Conservation (phyloP, 2,329 filamentous ascomycete species). For the Chrysoporthe austroafricana region DNA sequence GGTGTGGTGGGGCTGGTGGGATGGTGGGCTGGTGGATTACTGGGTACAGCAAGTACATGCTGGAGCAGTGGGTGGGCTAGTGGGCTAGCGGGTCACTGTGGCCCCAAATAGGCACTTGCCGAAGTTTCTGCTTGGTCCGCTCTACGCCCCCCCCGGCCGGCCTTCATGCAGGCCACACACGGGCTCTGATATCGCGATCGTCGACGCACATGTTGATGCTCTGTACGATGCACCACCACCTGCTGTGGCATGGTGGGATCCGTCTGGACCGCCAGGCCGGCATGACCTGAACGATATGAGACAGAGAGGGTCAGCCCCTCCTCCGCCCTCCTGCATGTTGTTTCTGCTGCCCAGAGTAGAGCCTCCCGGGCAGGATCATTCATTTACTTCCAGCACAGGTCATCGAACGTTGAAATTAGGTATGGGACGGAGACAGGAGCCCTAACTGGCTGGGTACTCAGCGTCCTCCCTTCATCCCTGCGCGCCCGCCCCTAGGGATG, state of each 20-base stretch:
- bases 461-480: constrained; percentile 23
- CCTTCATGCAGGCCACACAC: constrained; percentile 12
- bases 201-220: constrained; percentile 3
- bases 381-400: constrained; percentile 17
- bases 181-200: constrained; percentile 24
- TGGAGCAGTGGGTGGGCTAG: no score
- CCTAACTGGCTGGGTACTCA: constrained; percentile 1
- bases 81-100: constrained; percentile 5
- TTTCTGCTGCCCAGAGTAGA: neutral
- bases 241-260: neutral
- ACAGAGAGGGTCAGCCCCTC: neutral
- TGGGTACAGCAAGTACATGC: no score
- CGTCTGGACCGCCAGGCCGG: neutral
- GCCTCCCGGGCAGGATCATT: neutral
- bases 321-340: neutral
- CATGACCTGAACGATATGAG: neutral
- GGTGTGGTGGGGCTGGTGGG: constrained; percentile 1
- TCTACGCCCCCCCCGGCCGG: constrained; percentile 1
- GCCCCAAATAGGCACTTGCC: constrained; percentile 15
- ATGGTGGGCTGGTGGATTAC: neutral
- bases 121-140: constrained; percentile 20
- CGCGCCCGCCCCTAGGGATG: constrained; percentile 2
- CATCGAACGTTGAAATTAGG: constrained; percentile 27
- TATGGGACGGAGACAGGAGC: constrained; percentile 20
- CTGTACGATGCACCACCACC: neutral